Evolutionary conservation across 164 flowering plant genomes (phyloP), one percentile per base, ranked within the genome.

Genomic region (Vitis riparia): DNA sequence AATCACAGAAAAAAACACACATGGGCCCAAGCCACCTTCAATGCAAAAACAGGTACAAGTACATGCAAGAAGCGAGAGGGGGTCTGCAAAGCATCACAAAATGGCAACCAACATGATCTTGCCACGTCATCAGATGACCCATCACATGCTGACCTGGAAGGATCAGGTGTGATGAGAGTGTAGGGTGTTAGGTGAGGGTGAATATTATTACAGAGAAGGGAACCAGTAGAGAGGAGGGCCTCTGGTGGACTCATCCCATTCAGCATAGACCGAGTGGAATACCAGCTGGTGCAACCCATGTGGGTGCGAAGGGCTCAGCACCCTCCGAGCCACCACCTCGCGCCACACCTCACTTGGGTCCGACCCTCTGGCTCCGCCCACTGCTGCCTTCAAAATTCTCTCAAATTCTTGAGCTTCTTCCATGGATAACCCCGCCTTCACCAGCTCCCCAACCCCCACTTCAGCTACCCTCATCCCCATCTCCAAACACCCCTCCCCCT

Each of bases 161-260:
- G 27, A 37, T 37, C 6, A 37, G 44, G 7, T 37, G 44, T 37
- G 44, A 37, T 3, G 7, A 4, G 5, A 6, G 7, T 37, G 7
- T 3, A 37, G 7, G 44, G 44, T 37, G 44, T 37, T 23, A 37
- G 44, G 44, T 3, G 52, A 64, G 48, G 27, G 10, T 65, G n/a
- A 48, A 23, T 44, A 16, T 5, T 10, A 16, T 76, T 89, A 95
- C 99, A 65, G 78, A 55, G 98, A 89, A 78, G 99, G 99, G 77
- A 89, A 91, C 95, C 97, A 95, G 63, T 91, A 93, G 52, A 78
- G 85, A 53, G 98, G 91, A 72, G 94, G 99, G 44, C 93, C 98
- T 56, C 64, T 57, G 68, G 76, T 7, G 71, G 91, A 75, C 65
- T 65, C 77, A 69, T 90, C 89, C 90, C 90, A 91, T 19, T 76